Conservation (phyloP, 2,329 filamentous ascomycete genomes). For the Dactylellina parvicollis region DNA sequence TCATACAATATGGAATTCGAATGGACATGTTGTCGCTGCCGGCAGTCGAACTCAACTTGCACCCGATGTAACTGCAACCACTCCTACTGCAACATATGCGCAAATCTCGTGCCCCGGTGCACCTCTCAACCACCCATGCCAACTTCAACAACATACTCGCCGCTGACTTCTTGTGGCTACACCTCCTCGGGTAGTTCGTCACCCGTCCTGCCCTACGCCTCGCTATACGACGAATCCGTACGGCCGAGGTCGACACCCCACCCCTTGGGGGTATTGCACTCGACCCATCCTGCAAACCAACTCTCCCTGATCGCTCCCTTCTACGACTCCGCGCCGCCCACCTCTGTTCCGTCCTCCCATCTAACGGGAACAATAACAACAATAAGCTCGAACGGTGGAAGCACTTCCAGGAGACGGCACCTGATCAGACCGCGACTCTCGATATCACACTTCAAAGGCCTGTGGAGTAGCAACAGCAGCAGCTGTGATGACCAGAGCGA, state of each 20-base stretch:
- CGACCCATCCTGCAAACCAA: slow-evolving; percentile 48
- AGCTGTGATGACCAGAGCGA: slow-evolving; percentile 52
- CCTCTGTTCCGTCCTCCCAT: slow-evolving; percentile 20
- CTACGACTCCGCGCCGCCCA: slow-evolving; percentile 48
- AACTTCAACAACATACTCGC: slow-evolving; percentile 23
- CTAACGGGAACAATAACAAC: slow-evolving; percentile 47
- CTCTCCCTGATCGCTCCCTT: slow-evolving; percentile 50
- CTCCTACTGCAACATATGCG: slow-evolving; percentile 52
- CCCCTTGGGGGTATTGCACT: slow-evolving; percentile 41
- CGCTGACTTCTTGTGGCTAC: slow-evolving; percentile 37
- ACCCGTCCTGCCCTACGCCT: slow-evolving; percentile 42
- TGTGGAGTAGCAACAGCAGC: slow-evolving; percentile 53
- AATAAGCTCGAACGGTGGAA: slow-evolving; percentile 49
- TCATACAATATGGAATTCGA: slow-evolving; percentile 50
- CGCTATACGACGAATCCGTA: slow-evolving; percentile 42
- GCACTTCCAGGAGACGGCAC: slow-evolving; percentile 38
- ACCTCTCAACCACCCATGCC: slow-evolving; percentile 34
- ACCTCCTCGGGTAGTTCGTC: slow-evolving; percentile 45
- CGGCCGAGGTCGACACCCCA: slow-evolving; percentile 49
- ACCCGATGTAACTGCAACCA: slow-evolving; percentile 52
- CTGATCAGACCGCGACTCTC: slow-evolving; percentile 47
- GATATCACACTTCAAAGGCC: slow-evolving; percentile 51
- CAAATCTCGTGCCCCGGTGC: slow-evolving; percentile 44
- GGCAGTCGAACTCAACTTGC: slow-evolving; percentile 50
- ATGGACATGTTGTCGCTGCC: slow-evolving; percentile 53